These are phyloP conservation scores for Urostyla sp. DNA, from an alignment of 73 alveolate genomes.

Conservation along the genomic window DNA sequence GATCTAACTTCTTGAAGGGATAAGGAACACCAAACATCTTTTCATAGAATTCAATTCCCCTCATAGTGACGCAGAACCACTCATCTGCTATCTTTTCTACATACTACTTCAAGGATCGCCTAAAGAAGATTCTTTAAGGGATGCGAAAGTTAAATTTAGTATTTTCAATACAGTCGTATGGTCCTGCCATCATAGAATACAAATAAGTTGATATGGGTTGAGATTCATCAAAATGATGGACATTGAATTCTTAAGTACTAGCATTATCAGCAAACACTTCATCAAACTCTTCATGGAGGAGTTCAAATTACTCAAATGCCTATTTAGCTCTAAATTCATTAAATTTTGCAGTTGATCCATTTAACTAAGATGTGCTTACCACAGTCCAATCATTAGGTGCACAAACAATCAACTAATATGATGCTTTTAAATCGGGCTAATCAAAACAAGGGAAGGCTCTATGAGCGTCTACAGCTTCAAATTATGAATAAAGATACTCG, in stretches of 20 bases:
- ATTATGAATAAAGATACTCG: constrained; percentile 93
- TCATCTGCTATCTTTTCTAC: constrained; percentile 87
- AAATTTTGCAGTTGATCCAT: constrained; percentile 53
- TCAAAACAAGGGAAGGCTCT: constrained; percentile 97
- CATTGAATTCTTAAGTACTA: constrained; percentile 56
- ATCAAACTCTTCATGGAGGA: background rate
- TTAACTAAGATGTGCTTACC: constrained; percentile 79
- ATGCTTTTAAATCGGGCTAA: constrained; percentile 97
- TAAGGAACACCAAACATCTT: constrained; percentile 90
- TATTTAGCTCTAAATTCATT: constrained; percentile 1
- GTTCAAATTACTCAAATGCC: background rate
- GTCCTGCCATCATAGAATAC: constrained; percentile 98
- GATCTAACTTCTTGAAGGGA: constrained; percentile 96
- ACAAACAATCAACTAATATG: constrained; percentile 71
- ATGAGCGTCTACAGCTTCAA: constrained; percentile 94
- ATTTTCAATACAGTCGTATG: constrained; percentile 78
- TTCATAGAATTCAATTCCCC: constrained; percentile 94
- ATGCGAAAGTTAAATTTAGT: too few species aligned
- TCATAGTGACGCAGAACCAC: constrained; percentile 88
- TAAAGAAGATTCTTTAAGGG: constrained; percentile 90
- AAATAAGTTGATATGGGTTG: constrained; percentile 89
- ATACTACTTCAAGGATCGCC: constrained; percentile 82
- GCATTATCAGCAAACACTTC: constrained; percentile 27
- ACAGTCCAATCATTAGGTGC: constrained; percentile 94
- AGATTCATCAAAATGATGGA: constrained; percentile 81